Evolutionary conservation across 2,329 filamentous ascomycete genomes (phyloP).

Genomic region (Fusarium dlaminii): DNA sequence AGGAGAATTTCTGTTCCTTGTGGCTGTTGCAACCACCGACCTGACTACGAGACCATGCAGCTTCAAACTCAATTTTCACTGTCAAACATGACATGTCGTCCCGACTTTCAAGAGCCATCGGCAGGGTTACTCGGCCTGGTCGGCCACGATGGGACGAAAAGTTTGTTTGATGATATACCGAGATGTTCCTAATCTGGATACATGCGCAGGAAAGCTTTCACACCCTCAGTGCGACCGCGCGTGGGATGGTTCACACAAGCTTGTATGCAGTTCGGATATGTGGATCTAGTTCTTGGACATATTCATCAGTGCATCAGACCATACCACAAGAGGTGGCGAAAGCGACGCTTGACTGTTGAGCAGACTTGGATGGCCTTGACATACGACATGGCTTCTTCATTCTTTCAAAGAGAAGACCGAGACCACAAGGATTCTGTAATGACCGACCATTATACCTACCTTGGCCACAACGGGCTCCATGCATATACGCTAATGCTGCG

Average conservation of each 20-base stretch:
- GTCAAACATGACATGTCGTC: background rate
- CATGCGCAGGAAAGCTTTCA: background rate
- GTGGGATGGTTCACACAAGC: slow-evolving; percentile 6
- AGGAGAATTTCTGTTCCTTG: background rate
- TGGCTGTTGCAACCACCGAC: slow-evolving; percentile 2
- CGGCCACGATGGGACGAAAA: background rate
- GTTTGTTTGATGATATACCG: background rate
- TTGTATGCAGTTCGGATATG: background rate
- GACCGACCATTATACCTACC: slow-evolving; percentile 13
- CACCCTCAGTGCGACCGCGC: background rate
- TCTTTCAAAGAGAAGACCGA: background rate
- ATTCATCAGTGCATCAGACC: slow-evolving; percentile 1
- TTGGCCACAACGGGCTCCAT: slow-evolving; percentile 7
- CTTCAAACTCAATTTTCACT: slow-evolving; percentile 1
- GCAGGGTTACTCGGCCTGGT: background rate
- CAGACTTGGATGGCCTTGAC: slow-evolving; percentile 2
- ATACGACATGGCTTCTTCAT: background rate
- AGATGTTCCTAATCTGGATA: background rate
- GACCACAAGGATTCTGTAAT: background rate
- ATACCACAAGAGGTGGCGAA: slow-evolving; percentile 7
- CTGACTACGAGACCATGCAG: slow-evolving; percentile 5
- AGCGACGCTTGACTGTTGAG: slow-evolving; percentile 16
- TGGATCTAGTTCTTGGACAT: slow-evolving; percentile 4
- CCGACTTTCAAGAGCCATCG: background rate
- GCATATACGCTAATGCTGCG: slow-evolving; percentile 3